A percentile compares a stretch with the other conserved stretches of the same genome.
Conservation (phyloP, 495 filamentous ascomycete species). For the Tuber borchii region DNA sequence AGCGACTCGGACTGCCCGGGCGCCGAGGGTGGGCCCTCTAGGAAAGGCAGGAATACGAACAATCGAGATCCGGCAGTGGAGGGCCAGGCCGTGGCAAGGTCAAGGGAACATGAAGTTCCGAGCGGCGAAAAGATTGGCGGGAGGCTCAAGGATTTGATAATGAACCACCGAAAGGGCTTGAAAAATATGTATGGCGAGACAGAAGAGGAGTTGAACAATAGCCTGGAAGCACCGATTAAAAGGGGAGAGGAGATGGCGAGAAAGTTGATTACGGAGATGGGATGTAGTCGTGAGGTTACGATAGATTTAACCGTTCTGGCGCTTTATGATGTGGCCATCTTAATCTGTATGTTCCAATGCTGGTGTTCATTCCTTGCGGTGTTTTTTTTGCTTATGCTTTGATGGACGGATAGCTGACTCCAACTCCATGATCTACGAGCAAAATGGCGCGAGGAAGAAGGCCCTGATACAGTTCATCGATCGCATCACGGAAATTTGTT, state of each 20-base stretch:
- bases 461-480: too few relatives aligned
- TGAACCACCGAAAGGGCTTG: not conserved
- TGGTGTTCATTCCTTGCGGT: not conserved
- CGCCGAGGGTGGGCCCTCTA: too few relatives aligned
- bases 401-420: too few relatives aligned
- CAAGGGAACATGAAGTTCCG: too few relatives aligned
- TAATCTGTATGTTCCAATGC: slow-evolving; percentile 18
- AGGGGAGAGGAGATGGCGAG: not conserved
- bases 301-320: slow-evolving; percentile 11
- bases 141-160: not conserved
- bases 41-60: too few relatives aligned
- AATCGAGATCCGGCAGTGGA: not conserved
- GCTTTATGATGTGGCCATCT: slow-evolving; percentile 25
- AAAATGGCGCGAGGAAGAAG: too few relatives aligned
- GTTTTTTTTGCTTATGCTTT: too few relatives aligned
- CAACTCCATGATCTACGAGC: too few relatives aligned
- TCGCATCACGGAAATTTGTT: too few relatives aligned
- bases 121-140: not conserved
- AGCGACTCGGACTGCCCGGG: too few relatives aligned
- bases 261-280: not conserved
- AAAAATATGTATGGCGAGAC: not conserved
- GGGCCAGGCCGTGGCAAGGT: too few relatives aligned
- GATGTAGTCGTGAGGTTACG: slow-evolving; percentile 10
- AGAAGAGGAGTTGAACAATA: not conserved
- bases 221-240: not conserved